Evolutionary conservation across 352 stramenopile genomes (phyloP).

Genomic region (Phytophthora pini): DNA sequence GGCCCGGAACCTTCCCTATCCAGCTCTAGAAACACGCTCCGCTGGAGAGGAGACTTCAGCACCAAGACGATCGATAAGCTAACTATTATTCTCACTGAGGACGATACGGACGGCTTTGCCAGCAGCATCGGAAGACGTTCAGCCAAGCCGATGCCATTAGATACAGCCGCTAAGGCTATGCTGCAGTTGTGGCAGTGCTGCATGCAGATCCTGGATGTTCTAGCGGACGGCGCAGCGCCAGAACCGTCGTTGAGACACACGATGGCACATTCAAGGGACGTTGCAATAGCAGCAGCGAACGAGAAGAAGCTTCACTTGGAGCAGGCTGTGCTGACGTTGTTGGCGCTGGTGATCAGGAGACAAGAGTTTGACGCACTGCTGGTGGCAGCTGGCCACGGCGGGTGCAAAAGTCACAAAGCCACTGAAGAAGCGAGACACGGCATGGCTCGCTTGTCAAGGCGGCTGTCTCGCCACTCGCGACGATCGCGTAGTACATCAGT

Average conservation of each 20-base stretch:
- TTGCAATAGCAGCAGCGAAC: conserved; percentile 16
- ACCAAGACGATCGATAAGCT: conserved; percentile 50
- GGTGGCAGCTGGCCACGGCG: conserved; percentile 53
- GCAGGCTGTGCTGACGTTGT: conserved; percentile 40
- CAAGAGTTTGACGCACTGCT: conserved; percentile 68
- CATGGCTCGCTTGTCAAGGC: conserved; percentile 25
- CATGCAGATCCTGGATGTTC: conserved; percentile 52
- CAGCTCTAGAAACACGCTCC: conserved; percentile 19
- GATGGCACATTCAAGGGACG: conserved; percentile 29
- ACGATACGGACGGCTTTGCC: conserved; percentile 38
- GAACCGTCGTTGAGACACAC: conserved; percentile 38
- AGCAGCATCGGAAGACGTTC: conserved; percentile 37
- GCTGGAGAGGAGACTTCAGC: conserved; percentile 32
- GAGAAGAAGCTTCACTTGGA: conserved; percentile 49
- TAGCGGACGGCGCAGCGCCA: conserved; percentile 33
- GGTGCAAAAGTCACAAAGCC: conserved; percentile 58
- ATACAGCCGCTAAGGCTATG: conserved; percentile 48
- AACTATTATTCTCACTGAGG: conserved; percentile 39
- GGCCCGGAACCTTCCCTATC: conserved; percentile 13
- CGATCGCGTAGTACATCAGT: conserved; percentile 37
- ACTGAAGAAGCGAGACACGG: conserved; percentile 24
- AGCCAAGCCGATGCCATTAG: conserved; percentile 40
- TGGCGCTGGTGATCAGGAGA: conserved; percentile 52
- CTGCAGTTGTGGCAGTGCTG: conserved; percentile 68
- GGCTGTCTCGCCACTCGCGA: conserved; percentile 26